A percentile compares a stretch with the other conserved stretches of the same genome.
Evolutionary conservation across 1,139 yeast species (phyloP).

Genomic region (Candida glucosophila): DNA sequence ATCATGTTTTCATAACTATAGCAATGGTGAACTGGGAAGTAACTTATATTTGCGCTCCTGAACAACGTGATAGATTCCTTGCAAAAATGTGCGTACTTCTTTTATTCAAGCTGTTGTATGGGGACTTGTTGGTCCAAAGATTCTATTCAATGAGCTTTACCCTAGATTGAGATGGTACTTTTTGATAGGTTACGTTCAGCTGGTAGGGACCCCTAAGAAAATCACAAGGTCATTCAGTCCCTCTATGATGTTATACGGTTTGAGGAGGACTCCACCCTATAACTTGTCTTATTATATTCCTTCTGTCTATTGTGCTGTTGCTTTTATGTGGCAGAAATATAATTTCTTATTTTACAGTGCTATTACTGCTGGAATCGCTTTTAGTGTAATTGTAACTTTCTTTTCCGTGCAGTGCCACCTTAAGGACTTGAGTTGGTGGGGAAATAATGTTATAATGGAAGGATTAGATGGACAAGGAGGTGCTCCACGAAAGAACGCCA

Average conservation of each 20-base stretch:
- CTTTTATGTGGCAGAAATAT: conserved; percentile 37
- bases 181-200: conserved; percentile 41
- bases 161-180: conserved; percentile 44
- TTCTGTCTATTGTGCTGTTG: conserved; percentile 26
- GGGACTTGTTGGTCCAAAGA: conserved; percentile 58
- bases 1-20: conserved; percentile 29
- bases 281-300: conserved; percentile 37
- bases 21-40: conserved; percentile 45
- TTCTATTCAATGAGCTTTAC: conserved; percentile 38
- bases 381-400: conserved; percentile 41
- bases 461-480: conserved; percentile 17
- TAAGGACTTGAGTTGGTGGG: conserved; percentile 44
- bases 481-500: conserved; percentile 7
- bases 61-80: conserved; percentile 40
- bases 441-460: conserved; percentile 25
- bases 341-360: conserved; percentile 53
- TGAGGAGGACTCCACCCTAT: conserved; percentile 26
- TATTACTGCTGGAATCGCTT: conserved; percentile 47
- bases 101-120: conserved; percentile 50
- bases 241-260: conserved; percentile 32
- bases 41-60: no score
- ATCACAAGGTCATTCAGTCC: conserved; percentile 29
- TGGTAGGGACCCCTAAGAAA: conserved; percentile 21
- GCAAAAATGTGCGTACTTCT: conserved; percentile 39
- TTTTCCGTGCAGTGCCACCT: conserved; percentile 37